Evolutionary conservation across 768 basidiomycete genomes (phyloP).

Genomic region (Hortiboletus campestris): DNA sequence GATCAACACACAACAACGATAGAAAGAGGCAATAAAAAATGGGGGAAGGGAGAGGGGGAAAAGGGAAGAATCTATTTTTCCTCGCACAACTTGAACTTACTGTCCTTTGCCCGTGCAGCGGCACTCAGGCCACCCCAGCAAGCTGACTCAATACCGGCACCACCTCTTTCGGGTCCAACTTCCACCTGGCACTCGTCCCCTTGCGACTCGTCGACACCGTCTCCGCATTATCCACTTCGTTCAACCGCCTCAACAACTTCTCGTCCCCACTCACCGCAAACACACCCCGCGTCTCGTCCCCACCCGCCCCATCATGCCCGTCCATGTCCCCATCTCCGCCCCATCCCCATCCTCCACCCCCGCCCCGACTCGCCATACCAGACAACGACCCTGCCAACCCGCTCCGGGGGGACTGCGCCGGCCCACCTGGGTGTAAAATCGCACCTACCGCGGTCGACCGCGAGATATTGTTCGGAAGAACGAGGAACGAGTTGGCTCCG

Average conservation of each 20-base stretch:
- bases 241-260: constrained; percentile 71
- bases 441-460: constrained; percentile 81
- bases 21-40: no score
- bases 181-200: constrained; percentile 82
- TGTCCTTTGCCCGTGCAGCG: no score
- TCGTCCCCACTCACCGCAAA: constrained; percentile 74
- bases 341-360: neutral
- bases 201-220: constrained; percentile 68
- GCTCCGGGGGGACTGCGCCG: constrained; percentile 35
- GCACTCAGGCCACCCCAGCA: neutral
- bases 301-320: constrained; percentile 25
- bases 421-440: constrained; percentile 67
- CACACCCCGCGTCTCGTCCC: constrained; percentile 54
- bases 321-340: neutral
- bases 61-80: neutral
- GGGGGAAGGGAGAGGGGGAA: neutral
- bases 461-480: constrained; percentile 79
- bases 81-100: neutral
- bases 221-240: constrained; percentile 70
- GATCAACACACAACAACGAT: neutral
- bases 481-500: constrained; percentile 74
- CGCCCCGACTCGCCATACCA: constrained; percentile 28
- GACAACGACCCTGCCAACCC: constrained; percentile 35
- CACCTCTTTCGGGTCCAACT: constrained; percentile 39
- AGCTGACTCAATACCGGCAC: constrained; percentile 29